Conservation (phyloP, 2,329 filamentous ascomycete genomes). For the Ambrosiella beaveri region DNA sequence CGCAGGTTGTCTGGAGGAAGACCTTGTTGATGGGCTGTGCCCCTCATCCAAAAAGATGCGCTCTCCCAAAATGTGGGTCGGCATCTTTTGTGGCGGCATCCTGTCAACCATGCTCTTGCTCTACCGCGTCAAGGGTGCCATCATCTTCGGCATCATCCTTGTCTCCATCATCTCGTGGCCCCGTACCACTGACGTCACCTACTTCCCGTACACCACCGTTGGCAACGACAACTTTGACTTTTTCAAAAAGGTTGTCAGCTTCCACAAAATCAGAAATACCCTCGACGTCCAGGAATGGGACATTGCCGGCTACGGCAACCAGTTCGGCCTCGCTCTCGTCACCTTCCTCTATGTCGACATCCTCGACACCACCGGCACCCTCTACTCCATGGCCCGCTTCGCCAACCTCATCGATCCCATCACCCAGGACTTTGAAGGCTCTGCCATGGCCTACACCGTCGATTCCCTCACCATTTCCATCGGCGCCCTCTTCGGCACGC, state of each 20-base stretch:
- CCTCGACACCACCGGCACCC: conserved; percentile 58
- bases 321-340: conserved; percentile 66
- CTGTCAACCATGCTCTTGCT: conserved; percentile 67
- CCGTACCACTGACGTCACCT: conserved; percentile 55
- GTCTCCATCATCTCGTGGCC: conserved; percentile 86
- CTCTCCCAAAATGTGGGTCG: conserved; percentile 69
- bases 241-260: conserved; percentile 74
- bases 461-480: conserved; percentile 57
- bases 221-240: conserved; percentile 64
- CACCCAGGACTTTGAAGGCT: conserved; percentile 71
- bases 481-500: conserved; percentile 49
- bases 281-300: conserved; percentile 61
- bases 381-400: conserved; percentile 71
- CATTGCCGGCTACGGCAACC: conserved; percentile 47
- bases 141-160: conserved; percentile 66
- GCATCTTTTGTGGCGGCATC: conserved; percentile 72
- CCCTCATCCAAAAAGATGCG: conserved; percentile 55
- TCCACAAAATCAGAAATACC: conserved; percentile 56
- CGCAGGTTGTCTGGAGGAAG: conserved; percentile 43
- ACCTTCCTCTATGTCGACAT: conserved; percentile 70
- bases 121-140: conserved; percentile 73
- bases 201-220: conserved; percentile 55
- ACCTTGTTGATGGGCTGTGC: conserved; percentile 33
- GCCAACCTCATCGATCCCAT: conserved; percentile 45
- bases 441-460: conserved; percentile 59